Evolutionary conservation across 176 grass and related monocot genomes (phyloP).

Genomic region (Avena atlantica): DNA sequence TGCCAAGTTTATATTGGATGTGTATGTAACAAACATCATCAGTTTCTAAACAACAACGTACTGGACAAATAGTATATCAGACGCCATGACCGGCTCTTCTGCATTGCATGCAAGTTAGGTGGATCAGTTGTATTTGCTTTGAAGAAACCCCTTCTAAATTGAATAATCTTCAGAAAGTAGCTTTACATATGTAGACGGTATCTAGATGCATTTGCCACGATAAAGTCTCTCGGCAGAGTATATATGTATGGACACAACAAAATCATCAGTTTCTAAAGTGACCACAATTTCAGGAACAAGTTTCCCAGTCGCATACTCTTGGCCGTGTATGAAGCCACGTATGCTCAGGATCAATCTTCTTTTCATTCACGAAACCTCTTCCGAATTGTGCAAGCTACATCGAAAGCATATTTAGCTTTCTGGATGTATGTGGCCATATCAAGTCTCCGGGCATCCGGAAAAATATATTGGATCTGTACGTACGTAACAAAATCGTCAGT

Average conservation of each 20-base stretch:
- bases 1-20: background rate
- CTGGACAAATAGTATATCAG: background rate
- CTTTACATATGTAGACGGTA: background rate
- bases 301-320: background rate
- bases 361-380: background rate
- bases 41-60: background rate
- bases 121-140: background rate
- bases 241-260: background rate
- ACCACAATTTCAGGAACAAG: background rate
- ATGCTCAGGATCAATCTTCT: background rate
- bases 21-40: background rate
- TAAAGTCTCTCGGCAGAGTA: background rate
- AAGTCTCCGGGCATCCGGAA: no score
- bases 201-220: background rate
- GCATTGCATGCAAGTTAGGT: background rate
- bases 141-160: background rate
- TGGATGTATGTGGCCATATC: no score
- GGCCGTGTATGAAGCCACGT: background rate
- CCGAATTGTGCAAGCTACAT: no score
- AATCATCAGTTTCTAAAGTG: slow-evolving; percentile 1
- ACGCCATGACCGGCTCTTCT: background rate
- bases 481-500: background rate
- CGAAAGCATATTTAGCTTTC: no score
- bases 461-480: background rate
- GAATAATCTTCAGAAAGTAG: background rate